Evolutionary conservation across 306 rosid genomes (phyloP).

Genomic region (Cyamopsis tetragonoloba): DNA sequence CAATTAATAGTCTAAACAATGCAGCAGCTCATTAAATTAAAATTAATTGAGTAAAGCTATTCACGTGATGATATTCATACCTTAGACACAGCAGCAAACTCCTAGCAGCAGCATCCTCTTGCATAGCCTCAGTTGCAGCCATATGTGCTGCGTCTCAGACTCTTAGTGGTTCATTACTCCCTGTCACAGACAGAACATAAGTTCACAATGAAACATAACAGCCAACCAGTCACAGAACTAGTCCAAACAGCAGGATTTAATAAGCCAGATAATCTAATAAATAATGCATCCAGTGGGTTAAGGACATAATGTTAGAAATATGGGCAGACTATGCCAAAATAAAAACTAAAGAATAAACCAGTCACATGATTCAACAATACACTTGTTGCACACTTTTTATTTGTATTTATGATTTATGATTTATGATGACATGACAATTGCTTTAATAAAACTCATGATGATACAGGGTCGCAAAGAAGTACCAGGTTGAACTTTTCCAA

Average conservation of each 20-base stretch:
- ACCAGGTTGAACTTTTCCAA: too few species aligned
- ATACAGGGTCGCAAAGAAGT: too few species aligned
- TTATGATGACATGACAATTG: background rate
- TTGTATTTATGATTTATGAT: too few species aligned
- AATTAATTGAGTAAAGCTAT: background rate
- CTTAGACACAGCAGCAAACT: conserved; percentile 84
- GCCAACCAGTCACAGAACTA: conserved; percentile 8
- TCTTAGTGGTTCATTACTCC: conserved; percentile 84
- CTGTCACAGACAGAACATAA: conserved; percentile 41
- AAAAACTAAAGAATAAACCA: background rate
- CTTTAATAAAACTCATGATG: conserved; percentile 9
- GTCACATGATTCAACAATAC: background rate
- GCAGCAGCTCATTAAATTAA: too few species aligned
- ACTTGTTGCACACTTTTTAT: background rate
- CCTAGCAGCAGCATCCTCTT: conserved; percentile 93
- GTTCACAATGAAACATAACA: conserved; percentile 5
- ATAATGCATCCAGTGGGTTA: background rate
- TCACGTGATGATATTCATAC: conserved; percentile 34
- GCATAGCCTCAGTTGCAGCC: conserved; percentile 89
- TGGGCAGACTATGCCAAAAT: background rate
- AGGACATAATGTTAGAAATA: background rate
- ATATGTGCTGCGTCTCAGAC: conserved; percentile 93
- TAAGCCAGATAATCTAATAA: conserved; percentile 1
- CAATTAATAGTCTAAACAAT: too few species aligned
- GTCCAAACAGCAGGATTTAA: background rate